Percentiles rank a stretch among this genome's conserved stretches.
These are phyloP conservation scores for Petrea volubilis DNA, from an alignment of 257 asterid genomes.

Conservation along the genomic window DNA sequence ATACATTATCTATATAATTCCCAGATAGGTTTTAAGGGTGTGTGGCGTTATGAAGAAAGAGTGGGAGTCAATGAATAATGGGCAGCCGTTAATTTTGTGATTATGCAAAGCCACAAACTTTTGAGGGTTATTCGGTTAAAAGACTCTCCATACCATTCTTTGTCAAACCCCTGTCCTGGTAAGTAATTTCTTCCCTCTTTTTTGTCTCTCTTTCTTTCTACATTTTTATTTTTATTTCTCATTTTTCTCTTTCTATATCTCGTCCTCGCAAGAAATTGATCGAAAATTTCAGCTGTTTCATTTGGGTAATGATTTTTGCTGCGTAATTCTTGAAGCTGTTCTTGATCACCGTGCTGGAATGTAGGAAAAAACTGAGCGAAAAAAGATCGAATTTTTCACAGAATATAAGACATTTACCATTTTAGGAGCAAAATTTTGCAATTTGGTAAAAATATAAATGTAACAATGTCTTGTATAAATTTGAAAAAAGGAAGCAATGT, in stretches of 20 bases:
- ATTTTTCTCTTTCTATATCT: conserved; percentile 18
- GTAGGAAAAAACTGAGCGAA: not conserved
- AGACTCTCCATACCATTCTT: conserved; percentile 23
- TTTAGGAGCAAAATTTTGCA: too few relatives aligned
- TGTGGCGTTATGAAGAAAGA: conserved; percentile 21
- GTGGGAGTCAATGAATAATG: conserved; percentile 19
- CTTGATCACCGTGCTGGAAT: not conserved
- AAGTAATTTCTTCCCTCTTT: not conserved
- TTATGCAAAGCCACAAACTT: conserved; percentile 23
- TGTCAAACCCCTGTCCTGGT: conserved; percentile 32
- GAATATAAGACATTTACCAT: not conserved
- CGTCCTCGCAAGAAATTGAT: conserved; percentile 25
- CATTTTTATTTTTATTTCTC: conserved; percentile 16
- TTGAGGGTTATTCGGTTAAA: conserved; percentile 26
- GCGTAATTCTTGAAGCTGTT: not conserved
- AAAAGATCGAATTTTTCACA: too few relatives aligned
- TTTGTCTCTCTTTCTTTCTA: conserved; percentile 21
- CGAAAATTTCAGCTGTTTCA: conserved; percentile 17
- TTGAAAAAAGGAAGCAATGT: too few relatives aligned
- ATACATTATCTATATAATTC: not conserved
- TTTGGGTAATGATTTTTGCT: conserved; percentile 10
- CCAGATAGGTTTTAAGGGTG: not conserved
- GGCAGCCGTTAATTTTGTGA: conserved; percentile 37
- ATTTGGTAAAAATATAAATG: too few relatives aligned
- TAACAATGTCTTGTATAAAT: too few relatives aligned